Evolutionary conservation across 192 early-diverging fungal species (phyloP), one percentile per base, ranked within the genome.

Genomic region (Backusella tuberculispora): DNA sequence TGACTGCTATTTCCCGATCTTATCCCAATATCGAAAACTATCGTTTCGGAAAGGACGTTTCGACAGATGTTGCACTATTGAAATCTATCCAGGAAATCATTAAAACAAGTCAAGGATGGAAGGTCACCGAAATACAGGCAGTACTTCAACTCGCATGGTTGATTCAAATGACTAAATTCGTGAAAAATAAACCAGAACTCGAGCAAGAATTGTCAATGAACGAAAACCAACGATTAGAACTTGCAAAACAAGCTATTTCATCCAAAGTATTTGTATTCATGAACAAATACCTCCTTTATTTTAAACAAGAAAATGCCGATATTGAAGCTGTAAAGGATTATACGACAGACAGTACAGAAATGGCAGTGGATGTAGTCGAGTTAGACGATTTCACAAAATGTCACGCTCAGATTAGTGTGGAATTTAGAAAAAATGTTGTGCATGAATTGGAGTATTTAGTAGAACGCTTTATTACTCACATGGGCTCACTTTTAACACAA

Each of bases 241-340:
- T 89, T 21, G 85, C 85, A 6, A 82, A 89, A 70, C 84, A 82
- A 19, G 89, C 88, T 2, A 84, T 89, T 15, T 76, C 78, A 29
- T 78, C 83, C 63, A 80, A 86, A 63, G 88, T 86, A 0, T 91
- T 92, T 41, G 86, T 85, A 42, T 92, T 92, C 77, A 87, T 89
- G 21, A 86, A 84, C 26, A 83, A 88, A 74, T 91, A 91, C 73
- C 76, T 92, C 10, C 82, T 94, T 19, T 84, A 83, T 14, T 87
- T 86, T 72, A 75, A 76, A 71, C 71, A 69, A 60, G 71, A 71
- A 6, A 42, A 78, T 40, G 68, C 26, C 7, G 40, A 71, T 24
- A 38, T 24, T 40, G 45, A 45, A 6, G 45, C 12, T 14, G 6
- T 44, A 1, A 45, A 41, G 43, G 41, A 19, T 6, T 21, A 38